phyloP scores from a whole-genome alignment of 1,139 yeast species.

The Candida freyschussii region DNA sequence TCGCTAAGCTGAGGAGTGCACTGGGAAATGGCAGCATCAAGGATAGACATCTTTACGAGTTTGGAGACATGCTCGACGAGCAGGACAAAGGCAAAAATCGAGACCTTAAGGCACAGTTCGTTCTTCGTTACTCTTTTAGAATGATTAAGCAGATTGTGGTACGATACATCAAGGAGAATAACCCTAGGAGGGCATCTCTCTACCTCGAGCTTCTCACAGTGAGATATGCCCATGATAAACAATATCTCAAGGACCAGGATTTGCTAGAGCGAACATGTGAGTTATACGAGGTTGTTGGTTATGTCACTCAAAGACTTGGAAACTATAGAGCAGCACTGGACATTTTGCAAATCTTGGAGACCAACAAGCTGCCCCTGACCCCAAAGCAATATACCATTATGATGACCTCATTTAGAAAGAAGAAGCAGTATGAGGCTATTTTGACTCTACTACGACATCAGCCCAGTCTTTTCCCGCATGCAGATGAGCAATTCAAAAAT shows the following conservation, averaged over 20 bases:
- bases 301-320: constrained; percentile 16
- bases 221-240: constrained; percentile 6
- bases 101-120: constrained; percentile 7
- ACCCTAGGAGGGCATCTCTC: constrained; percentile 5
- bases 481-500: constrained; percentile 4
- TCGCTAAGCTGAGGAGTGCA: constrained; percentile 1
- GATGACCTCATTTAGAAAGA: constrained; percentile 16
- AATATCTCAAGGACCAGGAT: neutral
- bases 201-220: constrained; percentile 19
- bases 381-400: constrained; percentile 15
- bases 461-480: constrained; percentile 13
- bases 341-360: constrained; percentile 15
- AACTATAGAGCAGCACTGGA: constrained; percentile 11
- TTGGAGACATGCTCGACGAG: constrained; percentile 5
- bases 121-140: constrained; percentile 13
- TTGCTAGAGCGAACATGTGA: neutral
- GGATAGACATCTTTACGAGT: constrained; percentile 9
- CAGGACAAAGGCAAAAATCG: constrained; percentile 1
- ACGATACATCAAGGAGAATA: constrained; percentile 9
- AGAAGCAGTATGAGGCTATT: constrained; percentile 16
- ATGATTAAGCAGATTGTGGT: constrained; percentile 19
- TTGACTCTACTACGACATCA: constrained; percentile 13
- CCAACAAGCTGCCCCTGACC: constrained; percentile 10
- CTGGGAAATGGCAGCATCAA: constrained; percentile 8
- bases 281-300: constrained; percentile 19